Percentiles rank a stretch among this genome's conserved stretches.
phyloP scores from a whole-genome alignment of 192 early-diverging fungal species.

The Irineochytrium annulatum region DNA sequence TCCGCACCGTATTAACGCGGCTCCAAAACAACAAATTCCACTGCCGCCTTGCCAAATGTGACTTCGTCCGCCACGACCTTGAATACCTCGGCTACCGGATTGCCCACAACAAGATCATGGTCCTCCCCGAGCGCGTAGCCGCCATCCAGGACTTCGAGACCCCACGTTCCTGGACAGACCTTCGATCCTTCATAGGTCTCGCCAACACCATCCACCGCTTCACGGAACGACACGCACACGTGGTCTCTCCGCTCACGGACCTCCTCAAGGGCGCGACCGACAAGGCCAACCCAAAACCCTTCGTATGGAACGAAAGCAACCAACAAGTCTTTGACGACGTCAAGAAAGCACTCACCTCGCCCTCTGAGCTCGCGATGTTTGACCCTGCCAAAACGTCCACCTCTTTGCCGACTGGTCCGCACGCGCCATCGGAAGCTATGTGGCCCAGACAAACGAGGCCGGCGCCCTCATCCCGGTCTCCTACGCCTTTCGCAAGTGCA shows the following conservation, averaged over 20 bases:
- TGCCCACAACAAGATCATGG: not conserved
- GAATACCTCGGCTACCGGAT: conserved; percentile 21
- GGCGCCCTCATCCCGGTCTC: conserved; percentile 3
- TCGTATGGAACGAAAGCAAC: not conserved
- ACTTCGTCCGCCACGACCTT: not conserved
- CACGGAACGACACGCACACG: not conserved
- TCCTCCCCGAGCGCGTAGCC: conserved; percentile 2
- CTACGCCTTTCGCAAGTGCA: not conserved
- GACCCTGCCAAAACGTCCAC: conserved; percentile 1
- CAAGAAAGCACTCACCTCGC: not conserved
- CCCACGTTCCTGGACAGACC: conserved; percentile 2
- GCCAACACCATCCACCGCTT: conserved; percentile 17
- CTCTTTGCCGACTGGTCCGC: conserved; percentile 1
- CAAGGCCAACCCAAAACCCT: not conserved
- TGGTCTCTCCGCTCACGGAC: conserved; percentile 15
- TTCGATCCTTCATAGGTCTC: conserved; percentile 15
- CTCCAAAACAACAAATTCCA: conserved; percentile 15
- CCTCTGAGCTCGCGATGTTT: conserved; percentile 6
- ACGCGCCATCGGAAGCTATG: conserved; percentile 6
- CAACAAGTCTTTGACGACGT: not conserved
- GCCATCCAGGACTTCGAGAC: conserved; percentile 9
- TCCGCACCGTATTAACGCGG: not conserved
- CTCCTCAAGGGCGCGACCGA: conserved; percentile 1
- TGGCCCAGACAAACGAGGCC: conserved; percentile 5
- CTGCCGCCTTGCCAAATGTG: conserved; percentile 11